Evolutionary conservation across 306 rosid genomes (phyloP), one percentile per base, ranked within the genome.

Genomic region (Vigna mungo): DNA sequence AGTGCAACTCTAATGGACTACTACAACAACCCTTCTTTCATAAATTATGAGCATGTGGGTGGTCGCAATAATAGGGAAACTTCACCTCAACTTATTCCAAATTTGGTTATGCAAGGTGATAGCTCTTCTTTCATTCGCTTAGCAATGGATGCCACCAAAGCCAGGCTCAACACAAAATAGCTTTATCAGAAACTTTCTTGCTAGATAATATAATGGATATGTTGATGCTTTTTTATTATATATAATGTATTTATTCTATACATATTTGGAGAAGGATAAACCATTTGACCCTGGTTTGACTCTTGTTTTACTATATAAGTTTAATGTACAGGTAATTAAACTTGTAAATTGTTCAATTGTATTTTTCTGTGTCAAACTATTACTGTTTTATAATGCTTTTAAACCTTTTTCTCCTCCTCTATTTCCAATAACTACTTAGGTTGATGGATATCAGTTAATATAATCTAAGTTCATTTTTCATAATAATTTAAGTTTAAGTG

Each of bases 71-170:
- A 71, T 73, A 65, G 83, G 74, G 96, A 89, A 63, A 85, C 65
- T 71, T 82, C 96, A 16, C 83, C 93, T 20, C 98, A 86, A 4
- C 68, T 91, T 60, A 86, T 91, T 75, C 96, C 98, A 1, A 91
- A 89, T 79, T 69, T 86, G 86, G 98, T 85, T 67, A 74, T 89
- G 80, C 98, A 91, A 86, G 96, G 87, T 85, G 98, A 89, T 76
- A 83, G 44, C 78, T 84, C 94, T 72, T 87, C 93, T 55, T 89
- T 86, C 53, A 72, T 89, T 81, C 89, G 86, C 66, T 81, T 84
- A 65, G 74, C 93, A 23, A 49, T 92, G 85, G 95, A 89, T 75
- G 84, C 90, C 87, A 85, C 83, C 93, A 89, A 85, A 71, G 83
- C 81, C 68, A 85, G 88, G 79, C 46, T 84, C 48, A 88, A 84